Base-by-base conservation (phyloP, 805 yeast species). In the Wickerhamiella spandovensis region DNA sequence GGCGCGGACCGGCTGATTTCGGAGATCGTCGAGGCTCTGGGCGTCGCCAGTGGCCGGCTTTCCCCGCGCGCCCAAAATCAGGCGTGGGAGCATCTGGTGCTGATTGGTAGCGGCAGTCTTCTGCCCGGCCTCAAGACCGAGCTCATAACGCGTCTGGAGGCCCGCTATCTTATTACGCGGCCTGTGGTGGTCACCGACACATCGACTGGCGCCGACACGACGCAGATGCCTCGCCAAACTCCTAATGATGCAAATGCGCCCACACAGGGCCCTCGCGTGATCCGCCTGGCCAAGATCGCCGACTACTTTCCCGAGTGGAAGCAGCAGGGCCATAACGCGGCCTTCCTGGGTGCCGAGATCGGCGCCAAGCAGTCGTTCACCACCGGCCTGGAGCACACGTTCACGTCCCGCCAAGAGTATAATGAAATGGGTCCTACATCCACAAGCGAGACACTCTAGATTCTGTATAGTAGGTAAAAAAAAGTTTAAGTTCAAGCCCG, bases 271-370 rank as follows among this genome's bases (percentile, higher is more conserved):
- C 97, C 97, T 21, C 78, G 80, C n/a, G 71, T 79, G 13, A 75
- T 89, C 50, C 78, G 76, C 56, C 62, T 79, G 47, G 78, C 81
- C 23, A 81, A 82, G 59, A 75, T 78, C 64, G 94, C 96, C 0
- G 97, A 90, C 50, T 89, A 90, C 65, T 90, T 90, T 67, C 85
- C 95, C 1, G 95, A 86, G 57, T 90, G 97, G 97, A 89, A 89
- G 67, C 78, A 78, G 46, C 65, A 64, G 32, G 88, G 90, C 1
- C 81, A 82, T 75, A 80, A 82, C 51, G 88, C 85, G 57, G 77
- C 82, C 30, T 86, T 89, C 61, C 68, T 89, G 54, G 97, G 97
- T 1, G 95, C 84, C 2, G 85, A 87, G 65, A 84, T 89, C 46
- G 82, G 86, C 43, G 78, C 95, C 18, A 87, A 85, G 65, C 95